Evolutionary conservation across 148 eudicot genomes (phyloP), one percentile per base, ranked within the genome.

Genomic region (Amaranthus hypochondriacus): DNA sequence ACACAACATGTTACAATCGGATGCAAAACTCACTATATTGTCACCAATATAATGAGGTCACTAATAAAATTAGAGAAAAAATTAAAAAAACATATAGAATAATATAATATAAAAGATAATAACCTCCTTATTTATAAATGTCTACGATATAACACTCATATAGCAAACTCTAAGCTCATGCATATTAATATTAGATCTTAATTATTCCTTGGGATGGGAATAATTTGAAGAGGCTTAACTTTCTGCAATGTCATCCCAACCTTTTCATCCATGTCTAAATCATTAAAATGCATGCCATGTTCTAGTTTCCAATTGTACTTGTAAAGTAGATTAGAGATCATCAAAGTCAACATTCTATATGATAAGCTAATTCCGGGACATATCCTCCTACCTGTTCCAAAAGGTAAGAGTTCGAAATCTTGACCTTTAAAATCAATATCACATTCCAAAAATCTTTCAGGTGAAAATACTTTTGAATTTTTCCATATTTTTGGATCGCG

Each of bases 321-420:
- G 61, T 79, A 82, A 66, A 89, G 54, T 9, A 89, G 76, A 3
- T 83, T 80, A 4, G 89, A 90, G 42, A 89, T 56, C 73, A 88
- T 81, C 71, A 78, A 61, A 28, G 62, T 73, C 76, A 78, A 72
- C 81, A 78, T 78, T 62, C 81, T 48, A 72, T 59, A 60, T n/a
- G 80, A 90, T 11, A 89, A 76, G 0, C 86, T 85, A 1, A 89
- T 42, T 4, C 85, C 93, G 0, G 90, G 89, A 70, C 93, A 89
- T 70, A 89, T 89, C 71, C 93, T 75, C 7, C 93, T 74, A 2
- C 90, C 93, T 0, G 91, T 79, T 4, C 94, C 94, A 60, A 76
- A 81, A 79, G 78, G 73, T 61, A 76, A 69, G 44, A 76, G 73
- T 76, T 84, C 87, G 60, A 84, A 87, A 64, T 90, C 78, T 0